A percentile compares a stretch with the other conserved stretches of the same genome.
Evolutionary conservation across 768 basidiomycete species (phyloP).

Genomic region (Podaxis sp.): DNA sequence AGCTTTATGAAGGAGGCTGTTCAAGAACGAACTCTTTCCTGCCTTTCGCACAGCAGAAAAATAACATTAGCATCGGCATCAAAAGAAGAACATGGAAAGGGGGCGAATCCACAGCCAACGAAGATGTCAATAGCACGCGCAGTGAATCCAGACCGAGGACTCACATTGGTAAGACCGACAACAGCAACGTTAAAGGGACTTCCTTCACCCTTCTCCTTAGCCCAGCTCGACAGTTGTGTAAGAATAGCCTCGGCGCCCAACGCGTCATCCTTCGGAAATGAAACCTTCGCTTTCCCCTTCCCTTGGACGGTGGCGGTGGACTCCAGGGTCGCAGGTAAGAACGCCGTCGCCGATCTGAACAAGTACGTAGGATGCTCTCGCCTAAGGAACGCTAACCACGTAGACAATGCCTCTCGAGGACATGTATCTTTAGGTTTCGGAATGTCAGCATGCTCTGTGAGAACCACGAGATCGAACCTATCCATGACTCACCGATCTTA

Average conservation of each 20-base stretch:
- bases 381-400: slow-evolving; percentile 70
- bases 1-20: slow-evolving; percentile 62
- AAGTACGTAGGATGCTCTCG: slow-evolving; percentile 60
- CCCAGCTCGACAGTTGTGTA: slow-evolving; percentile 45
- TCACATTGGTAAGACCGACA: slow-evolving; percentile 81
- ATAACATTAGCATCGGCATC: neutral
- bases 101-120: neutral
- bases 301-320: slow-evolving; percentile 28
- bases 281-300: slow-evolving; percentile 45
- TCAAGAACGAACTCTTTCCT: slow-evolving; percentile 85
- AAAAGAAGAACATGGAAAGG: neutral
- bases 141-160: slow-evolving; percentile 24
- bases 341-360: slow-evolving; percentile 73
- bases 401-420: slow-evolving; percentile 70
- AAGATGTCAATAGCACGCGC: neutral
- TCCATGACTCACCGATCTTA: slow-evolving; percentile 73
- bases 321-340: slow-evolving; percentile 44
- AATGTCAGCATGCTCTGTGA: neutral
- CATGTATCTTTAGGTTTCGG: slow-evolving; percentile 57
- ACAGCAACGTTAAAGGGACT: slow-evolving; percentile 69
- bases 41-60: slow-evolving; percentile 37
- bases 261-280: slow-evolving; percentile 50
- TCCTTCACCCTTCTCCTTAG: slow-evolving; percentile 40
- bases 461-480: neutral
- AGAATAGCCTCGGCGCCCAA: slow-evolving; percentile 58